Base-by-base conservation (phyloP, 2,329 filamentous ascomycete genomes). In the Phaeoacremonium minimum region DNA sequence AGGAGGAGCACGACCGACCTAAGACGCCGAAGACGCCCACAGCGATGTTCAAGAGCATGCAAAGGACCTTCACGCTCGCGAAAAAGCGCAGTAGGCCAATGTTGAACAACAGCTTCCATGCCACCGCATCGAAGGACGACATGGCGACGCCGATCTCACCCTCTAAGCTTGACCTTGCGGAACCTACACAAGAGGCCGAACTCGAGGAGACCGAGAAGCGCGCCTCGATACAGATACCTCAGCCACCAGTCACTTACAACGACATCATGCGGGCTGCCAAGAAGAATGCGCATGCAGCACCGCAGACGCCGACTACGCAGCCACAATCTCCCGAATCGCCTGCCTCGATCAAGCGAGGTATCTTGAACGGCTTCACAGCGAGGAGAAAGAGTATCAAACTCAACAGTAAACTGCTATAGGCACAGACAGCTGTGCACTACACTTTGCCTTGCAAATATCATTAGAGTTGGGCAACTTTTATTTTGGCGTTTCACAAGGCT, bases 21-120 rank as follows among this genome's bases (percentile, higher is more conserved):
- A 61, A 63, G 43, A 53, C 63, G 4, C 64, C 69, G 15, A 67
- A 55, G 53, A 67, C 68, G 11, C 64, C 69, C 2, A 66, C 67
- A 2, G 58, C 59, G 19, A 60, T 77, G 37, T 64, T 78, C 43
- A 73, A 69, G 50, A 60, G 62, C 18, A 55, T 69, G 12, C 57
- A 61, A 11, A 67, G 71, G 47, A 74, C 73, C 4, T 56, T 79
- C 30, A 76, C 66, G 46, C 58, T 80, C 18, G 69, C 69, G 33
- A 66, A 68, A 50, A 77, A 75, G 64, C 66, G 71, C 44, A 79
- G 74, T 60, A 64, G 65, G 37, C 69, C 71, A 7, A 60, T 61
- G 16, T 60, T 79, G 43, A 63, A 58, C 45, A 45, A 55, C 11
- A 52, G 58, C 30, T 41, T 34, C 30, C 17, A n/a, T n/a, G 59